Evolutionary conservation across 305 asterid species (phyloP), one percentile per base, ranked within the genome.

Genomic region (Rubia occidens): DNA sequence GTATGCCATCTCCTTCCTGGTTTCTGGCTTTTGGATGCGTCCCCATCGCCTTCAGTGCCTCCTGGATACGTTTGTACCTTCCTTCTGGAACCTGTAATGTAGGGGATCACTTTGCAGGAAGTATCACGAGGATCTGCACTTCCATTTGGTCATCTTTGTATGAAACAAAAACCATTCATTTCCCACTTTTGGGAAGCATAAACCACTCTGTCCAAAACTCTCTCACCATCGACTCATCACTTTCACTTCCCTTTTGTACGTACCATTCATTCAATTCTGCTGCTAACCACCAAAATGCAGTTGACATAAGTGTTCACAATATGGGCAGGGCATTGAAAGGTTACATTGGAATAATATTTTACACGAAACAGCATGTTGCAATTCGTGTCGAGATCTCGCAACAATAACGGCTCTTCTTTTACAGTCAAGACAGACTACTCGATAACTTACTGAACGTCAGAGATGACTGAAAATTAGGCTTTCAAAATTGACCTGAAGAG

Each of bases 401-500:
- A 26, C 29, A 61, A 47, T 32, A 26, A 32, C 37, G 37, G 37
- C 37, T 32, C 37, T 32, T 32, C 37, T 32, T 32, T 32, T 3
- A 32, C 37, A 32, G 37, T 32, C 29, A 26, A 24, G 29, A 26
- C 37, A 32, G 37, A 45, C 24, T 21, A 14, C 13, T 51, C 42
- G 40, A 37, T 21, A 56, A 55, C 20, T 55, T 68, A 68, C 13
- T 55, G 70, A 14, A 44, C 20, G 47, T 26, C 60, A 47, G 49
- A n/a, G 67, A 65, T 15, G 14, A 21, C 66, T 7, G 18, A 43
- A 45, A 45, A 62, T 32, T 13, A 58, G 29, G 53, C 61, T 44
- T 51, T 82, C 85, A 91, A 68, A 84, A 75, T 18, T 79, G 89
- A 70, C 72, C 91, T 15, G 88, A 75, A n/a, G 87, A 78, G 9